Evolutionary conservation across 148 eudicot genomes (phyloP), one percentile per base, ranked within the genome.

Genomic region (Spergularia marina): DNA sequence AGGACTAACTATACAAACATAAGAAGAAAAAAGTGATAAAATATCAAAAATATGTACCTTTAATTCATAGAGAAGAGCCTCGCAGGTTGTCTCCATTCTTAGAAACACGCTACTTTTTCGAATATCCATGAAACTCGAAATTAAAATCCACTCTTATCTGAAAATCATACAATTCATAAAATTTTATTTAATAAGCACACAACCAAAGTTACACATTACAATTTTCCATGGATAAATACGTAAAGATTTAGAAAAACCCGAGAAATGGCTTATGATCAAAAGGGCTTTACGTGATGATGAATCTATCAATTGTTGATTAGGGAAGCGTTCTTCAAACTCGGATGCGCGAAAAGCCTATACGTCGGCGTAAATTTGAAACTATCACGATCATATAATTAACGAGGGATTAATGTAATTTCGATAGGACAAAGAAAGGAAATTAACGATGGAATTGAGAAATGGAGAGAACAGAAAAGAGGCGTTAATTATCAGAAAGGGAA

Each of bases 81-180:
- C 85, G 74, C 93, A 89, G 12, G 92, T 82, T 4, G 86, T 83
- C 81, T 84, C 92, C 91, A 87, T 83, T 69, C 79, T 80, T 34
- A 77, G 63, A 74, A 74, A 71, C 81, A 83, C 76, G 62, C 76
- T 77, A 71, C 77, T 82, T n/a, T 54, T 71, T 47, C 65, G 79
- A 77, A 81, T 69, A 69, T 75, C 78, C 86, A 79, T 80, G 41
- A 13, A n/a, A 56, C 10, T 71, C 34, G 51, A 10, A 47, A 15
- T 20, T 7, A 49, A 6, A 16, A 7, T 30, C 68, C 58, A 51
- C 18, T 34, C 23, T 77, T 57, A 36, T 51, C 77, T 62, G 75
- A 61, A 55, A 66, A 78, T 58, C 8, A 5, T 2, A 59, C 14
- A 39, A 73, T 17, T 18, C 18, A 36, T 47, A 20, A 9, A 30